Evolutionary conservation across 495 filamentous ascomycete species (phyloP), one percentile per base, ranked within the genome.

Genomic region (Hypomontagnella submonticulosa): DNA sequence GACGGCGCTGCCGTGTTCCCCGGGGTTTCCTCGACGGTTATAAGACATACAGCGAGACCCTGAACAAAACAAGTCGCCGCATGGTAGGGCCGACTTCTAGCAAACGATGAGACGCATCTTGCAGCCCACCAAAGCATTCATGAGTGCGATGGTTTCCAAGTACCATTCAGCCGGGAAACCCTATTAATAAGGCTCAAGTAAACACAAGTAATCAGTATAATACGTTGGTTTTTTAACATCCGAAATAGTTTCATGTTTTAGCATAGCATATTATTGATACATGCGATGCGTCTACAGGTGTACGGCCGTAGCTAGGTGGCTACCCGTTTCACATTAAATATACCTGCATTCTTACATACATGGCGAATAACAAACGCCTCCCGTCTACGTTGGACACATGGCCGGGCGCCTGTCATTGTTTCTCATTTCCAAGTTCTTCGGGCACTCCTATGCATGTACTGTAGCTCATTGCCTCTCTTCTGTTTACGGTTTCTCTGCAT

Each of bases 41-140:
- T 46, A 49, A 67, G 58, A 63, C 59, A 50, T 55, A 40, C 40
- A 20, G 46, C 43, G 32, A 43, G 19, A 42, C 59, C 54, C 34
- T 54, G 55, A 53, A 38, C 32, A 49, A 58, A 44, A 63, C n/a
- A 68, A 58, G 16, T 60, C 23, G 41, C 65, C 65, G 54, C 54
- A 53, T 47, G 42, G 65, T 56, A 58, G 48, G 48, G 32, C 49
- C 54, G 63, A 66, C 42, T 50, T 50, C 8, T 38, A 20, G 32
- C 18, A 54, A 32, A 56, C 27, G 36, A 58, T 53, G 42, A 47
- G 48, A 67, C 47, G 33, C 61, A 47, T 16, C 37, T 41, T 55
- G 52, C 53, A 41, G 53, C 44, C 46, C 7, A 38, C 51, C 37
- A n/a, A 27, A 12, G 30, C 20, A 37, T 41, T 62, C 20, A 16